These are phyloP conservation scores for Candida boleticola DNA, from an alignment of 805 yeast genomes.

Conservation along the genomic window DNA sequence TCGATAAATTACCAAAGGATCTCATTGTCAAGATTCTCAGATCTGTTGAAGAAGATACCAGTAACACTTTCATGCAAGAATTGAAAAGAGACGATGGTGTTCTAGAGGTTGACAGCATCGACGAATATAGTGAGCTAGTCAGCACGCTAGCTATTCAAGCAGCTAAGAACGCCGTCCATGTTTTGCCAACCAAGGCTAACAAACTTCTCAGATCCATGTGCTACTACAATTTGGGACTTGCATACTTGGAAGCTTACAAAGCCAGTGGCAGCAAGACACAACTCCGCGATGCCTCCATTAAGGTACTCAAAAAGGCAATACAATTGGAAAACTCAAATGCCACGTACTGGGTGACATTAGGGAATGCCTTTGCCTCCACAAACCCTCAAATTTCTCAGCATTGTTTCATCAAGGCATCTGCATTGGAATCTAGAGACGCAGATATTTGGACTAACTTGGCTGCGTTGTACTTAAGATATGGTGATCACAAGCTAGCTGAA, in stretches of 20 bases:
- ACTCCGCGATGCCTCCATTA: constrained; percentile 53
- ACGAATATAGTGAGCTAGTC: constrained; percentile 30
- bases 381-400: constrained; percentile 85
- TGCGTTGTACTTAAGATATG: constrained; percentile 62
- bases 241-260: constrained; percentile 48
- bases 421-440: constrained; percentile 66
- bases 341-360: constrained; percentile 80
- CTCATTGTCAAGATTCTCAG: constrained; percentile 16
- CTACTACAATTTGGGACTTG: constrained; percentile 69
- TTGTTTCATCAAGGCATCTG: constrained; percentile 80
- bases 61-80: constrained; percentile 20
- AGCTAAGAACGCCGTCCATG: constrained; percentile 42
- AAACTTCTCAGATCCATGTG: constrained; percentile 53
- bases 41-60: constrained; percentile 8
- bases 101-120: constrained; percentile 6
- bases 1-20: constrained; percentile 45
- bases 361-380: constrained; percentile 63
- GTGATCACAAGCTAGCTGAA: constrained; percentile 70
- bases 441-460: constrained; percentile 82
- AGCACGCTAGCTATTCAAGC: constrained; percentile 43
- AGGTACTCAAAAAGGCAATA: constrained; percentile 62
- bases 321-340: constrained; percentile 67
- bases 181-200: constrained; percentile 35
- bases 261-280: constrained; percentile 10
- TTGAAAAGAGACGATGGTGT: constrained; percentile 8